Evolutionary conservation across 148 eudicot species (phyloP).

Genomic region (Rhododendron mucronatum): DNA sequence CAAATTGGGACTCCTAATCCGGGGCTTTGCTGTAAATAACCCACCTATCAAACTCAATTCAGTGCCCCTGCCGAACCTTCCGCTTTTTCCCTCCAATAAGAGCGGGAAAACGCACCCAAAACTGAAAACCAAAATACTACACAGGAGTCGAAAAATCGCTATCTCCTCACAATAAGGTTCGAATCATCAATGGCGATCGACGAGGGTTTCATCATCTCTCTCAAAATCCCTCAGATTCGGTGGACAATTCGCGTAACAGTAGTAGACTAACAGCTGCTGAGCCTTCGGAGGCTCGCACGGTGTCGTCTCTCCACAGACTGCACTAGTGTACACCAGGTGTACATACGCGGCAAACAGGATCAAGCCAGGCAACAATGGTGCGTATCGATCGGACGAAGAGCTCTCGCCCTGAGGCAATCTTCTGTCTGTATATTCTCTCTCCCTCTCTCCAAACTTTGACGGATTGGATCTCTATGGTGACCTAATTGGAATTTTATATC

Average conservation of each 20-base stretch:
- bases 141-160: not conserved
- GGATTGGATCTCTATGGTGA: not conserved
- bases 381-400: not conserved
- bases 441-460: not conserved
- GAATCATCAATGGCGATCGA: not conserved
- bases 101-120: conserved; percentile 8
- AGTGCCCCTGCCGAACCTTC: not conserved
- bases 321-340: not conserved
- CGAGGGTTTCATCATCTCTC: conserved; percentile 3
- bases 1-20: too few species aligned
- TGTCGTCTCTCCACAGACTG: not conserved
- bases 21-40: not conserved
- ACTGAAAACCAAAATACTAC: not conserved
- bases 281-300: not conserved
- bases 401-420: not conserved
- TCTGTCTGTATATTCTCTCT: not conserved
- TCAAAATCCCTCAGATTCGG: not conserved
- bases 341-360: conserved; percentile 12
- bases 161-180: too few species aligned
- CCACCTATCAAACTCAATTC: not conserved
- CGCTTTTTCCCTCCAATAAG: not conserved
- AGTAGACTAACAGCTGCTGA: not conserved
- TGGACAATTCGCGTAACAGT: not conserved
- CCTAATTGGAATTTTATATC: not conserved
- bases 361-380: conserved; percentile 7